These are phyloP conservation scores for Kingdonia uniflora DNA, from an alignment of 164 flowering plant species.

Conservation along the genomic window DNA sequence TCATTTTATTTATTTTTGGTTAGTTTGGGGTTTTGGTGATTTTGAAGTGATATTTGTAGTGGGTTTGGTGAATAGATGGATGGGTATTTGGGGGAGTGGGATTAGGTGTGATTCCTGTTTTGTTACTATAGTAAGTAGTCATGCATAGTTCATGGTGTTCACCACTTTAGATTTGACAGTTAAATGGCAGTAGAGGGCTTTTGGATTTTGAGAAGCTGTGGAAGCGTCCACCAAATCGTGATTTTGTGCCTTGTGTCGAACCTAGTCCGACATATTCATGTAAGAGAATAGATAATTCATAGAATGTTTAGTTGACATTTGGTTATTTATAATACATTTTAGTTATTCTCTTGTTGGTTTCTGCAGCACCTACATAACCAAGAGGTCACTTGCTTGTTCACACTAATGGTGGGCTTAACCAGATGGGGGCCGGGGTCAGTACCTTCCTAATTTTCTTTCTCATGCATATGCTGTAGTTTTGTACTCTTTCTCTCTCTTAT, in stretches of 20 bases:
- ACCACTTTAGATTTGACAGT: slow-evolving; percentile 95
- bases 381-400: slow-evolving; percentile 78
- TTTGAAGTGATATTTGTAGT: no score
- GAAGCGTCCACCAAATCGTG: slow-evolving; percentile 73
- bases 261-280: slow-evolving; percentile 53
- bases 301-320: not conserved
- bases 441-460: slow-evolving; percentile 1
- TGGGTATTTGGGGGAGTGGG: no score
- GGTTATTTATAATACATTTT: not conserved
- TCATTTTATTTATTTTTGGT: no score
- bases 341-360: slow-evolving; percentile 9
- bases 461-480: no score
- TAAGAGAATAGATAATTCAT: slow-evolving; percentile 22
- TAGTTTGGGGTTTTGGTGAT: no score
- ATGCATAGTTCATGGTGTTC: slow-evolving; percentile 68
- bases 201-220: slow-evolving; percentile 60
- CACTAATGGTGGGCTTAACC: slow-evolving; percentile 97
- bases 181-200: slow-evolving; percentile 36
- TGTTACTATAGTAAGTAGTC: slow-evolving; percentile 24
- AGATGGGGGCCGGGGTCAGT: slow-evolving; percentile 98
- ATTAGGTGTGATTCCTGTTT: no score
- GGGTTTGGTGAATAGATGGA: no score
- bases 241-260: slow-evolving; percentile 54
- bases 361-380: slow-evolving; percentile 55
- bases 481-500: slow-evolving; percentile 2